Conservation (phyloP, 805 yeast species). For the Yamadazyma scolyti region DNA sequence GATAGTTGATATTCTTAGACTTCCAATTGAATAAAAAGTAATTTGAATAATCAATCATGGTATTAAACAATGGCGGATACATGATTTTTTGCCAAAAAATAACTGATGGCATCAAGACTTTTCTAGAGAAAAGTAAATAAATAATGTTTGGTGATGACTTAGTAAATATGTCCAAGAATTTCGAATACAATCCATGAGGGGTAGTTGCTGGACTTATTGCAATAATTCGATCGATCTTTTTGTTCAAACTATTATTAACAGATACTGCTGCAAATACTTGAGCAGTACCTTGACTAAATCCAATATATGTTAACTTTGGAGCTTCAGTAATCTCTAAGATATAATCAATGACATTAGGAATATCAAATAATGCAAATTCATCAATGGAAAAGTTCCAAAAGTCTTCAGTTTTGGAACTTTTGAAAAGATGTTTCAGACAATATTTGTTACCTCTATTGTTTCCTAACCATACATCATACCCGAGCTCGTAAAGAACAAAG, state of each 20-base stretch:
- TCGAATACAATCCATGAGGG: slow-evolving; percentile 78
- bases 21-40: slow-evolving; percentile 76
- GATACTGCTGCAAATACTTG: slow-evolving; percentile 86
- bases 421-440: slow-evolving; percentile 64
- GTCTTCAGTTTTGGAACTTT: slow-evolving; percentile 32
- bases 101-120: slow-evolving; percentile 73
- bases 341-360: slow-evolving; percentile 78
- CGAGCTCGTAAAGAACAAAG: slow-evolving; percentile 68
- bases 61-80: slow-evolving; percentile 72
- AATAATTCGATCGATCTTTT: slow-evolving; percentile 53
- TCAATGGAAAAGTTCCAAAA: slow-evolving; percentile 93
- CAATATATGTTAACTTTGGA: slow-evolving; percentile 61
- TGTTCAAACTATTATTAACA: slow-evolving; percentile 58
- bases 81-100: slow-evolving; percentile 74
- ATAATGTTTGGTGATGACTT: slow-evolving; percentile 73
- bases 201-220: slow-evolving; percentile 95
- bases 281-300: slow-evolving; percentile 93
- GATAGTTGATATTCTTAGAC: slow-evolving; percentile 60
- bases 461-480: slow-evolving; percentile 94
- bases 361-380: slow-evolving; percentile 87
- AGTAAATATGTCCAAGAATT: slow-evolving; percentile 69
- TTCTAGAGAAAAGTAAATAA: slow-evolving; percentile 67
- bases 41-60: slow-evolving; percentile 69
- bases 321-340: slow-evolving; percentile 49
- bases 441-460: slow-evolving; percentile 64